phyloP scores from a whole-genome alignment of 2,329 filamentous ascomycete species.

The Fusarium sp. region DNA sequence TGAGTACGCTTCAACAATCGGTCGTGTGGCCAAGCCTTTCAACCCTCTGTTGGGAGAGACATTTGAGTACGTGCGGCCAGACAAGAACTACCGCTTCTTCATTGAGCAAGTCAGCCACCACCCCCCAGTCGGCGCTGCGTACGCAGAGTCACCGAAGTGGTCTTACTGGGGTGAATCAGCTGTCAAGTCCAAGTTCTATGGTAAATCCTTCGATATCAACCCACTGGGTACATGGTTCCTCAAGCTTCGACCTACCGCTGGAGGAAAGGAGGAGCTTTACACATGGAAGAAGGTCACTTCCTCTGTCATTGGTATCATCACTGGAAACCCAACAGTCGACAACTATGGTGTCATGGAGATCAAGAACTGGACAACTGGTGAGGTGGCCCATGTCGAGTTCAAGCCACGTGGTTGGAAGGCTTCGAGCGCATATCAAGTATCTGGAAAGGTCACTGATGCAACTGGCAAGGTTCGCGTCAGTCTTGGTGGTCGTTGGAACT shows the following conservation, averaged over 20 bases:
- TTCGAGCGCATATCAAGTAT: conserved; percentile 88
- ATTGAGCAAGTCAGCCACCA: conserved; percentile 99
- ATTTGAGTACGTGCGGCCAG: conserved; percentile 93
- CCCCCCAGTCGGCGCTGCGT: conserved; percentile 92
- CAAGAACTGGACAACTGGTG: conserved; percentile 96
- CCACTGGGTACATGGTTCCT: conserved; percentile 98
- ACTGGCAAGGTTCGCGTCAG: conserved; percentile 87
- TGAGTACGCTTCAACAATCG: conserved; percentile 97
- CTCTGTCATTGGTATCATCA: conserved; percentile 98
- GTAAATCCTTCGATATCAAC: conserved; percentile 97
- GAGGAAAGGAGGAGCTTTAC: conserved; percentile 86
- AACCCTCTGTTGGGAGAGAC: conserved; percentile 97
- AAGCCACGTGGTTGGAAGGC: conserved; percentile 97
- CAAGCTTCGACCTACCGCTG: conserved; percentile 79
- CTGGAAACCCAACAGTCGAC: conserved; percentile 94
- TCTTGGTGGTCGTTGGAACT: conserved; percentile 96
- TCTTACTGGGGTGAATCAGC: conserved; percentile 97
- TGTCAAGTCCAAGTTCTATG: conserved; percentile 96
- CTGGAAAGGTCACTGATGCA: conserved; percentile 85
- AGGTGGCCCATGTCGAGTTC: conserved; percentile 90
- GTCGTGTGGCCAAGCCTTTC: conserved; percentile 97
- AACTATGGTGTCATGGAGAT: conserved; percentile 98
- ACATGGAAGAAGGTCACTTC: conserved; percentile 99
- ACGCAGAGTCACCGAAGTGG: conserved; percentile 93
- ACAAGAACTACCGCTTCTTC: conserved; percentile 98